Conservation (phyloP, 495 filamentous ascomycete genomes). For the Evernia prunastri region DNA sequence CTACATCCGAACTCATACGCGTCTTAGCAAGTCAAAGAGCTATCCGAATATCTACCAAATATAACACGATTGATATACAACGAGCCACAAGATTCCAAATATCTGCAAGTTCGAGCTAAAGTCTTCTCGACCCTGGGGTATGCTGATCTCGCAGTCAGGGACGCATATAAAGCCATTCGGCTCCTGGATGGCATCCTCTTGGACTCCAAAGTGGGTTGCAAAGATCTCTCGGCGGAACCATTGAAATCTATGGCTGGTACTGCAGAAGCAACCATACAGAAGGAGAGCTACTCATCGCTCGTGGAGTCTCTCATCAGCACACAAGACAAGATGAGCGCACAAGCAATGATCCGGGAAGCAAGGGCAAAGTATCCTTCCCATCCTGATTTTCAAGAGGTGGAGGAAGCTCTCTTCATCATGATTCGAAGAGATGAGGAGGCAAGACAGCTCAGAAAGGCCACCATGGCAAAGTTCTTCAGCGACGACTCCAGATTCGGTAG, state of each 20-base stretch:
- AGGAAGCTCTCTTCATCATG: not conserved
- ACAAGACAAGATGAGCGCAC: not conserved
- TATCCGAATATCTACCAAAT: not conserved
- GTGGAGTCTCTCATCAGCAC: not conserved
- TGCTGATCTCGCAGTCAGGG: not conserved
- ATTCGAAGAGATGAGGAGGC: not conserved
- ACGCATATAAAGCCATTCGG: not conserved
- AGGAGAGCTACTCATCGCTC: not conserved
- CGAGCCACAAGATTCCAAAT: not conserved
- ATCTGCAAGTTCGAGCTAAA: not conserved
- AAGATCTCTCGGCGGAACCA: not conserved
- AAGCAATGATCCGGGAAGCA: not conserved
- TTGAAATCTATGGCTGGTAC: not conserved
- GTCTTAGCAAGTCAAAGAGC: not conserved
- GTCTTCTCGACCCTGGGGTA: not conserved
- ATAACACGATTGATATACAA: not conserved
- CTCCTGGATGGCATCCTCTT: not conserved
- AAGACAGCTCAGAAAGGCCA: not conserved
- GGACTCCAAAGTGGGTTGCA: not conserved
- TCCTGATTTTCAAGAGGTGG: not conserved
- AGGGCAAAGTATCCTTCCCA: not conserved
- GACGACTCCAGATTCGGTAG: not conserved
- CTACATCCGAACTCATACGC: not conserved
- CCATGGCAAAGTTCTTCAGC: not conserved
- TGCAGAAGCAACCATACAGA: not conserved